Base-by-base conservation (phyloP, 1,284 basidiomycete species). In the Phaffia rhodozyma region DNA sequence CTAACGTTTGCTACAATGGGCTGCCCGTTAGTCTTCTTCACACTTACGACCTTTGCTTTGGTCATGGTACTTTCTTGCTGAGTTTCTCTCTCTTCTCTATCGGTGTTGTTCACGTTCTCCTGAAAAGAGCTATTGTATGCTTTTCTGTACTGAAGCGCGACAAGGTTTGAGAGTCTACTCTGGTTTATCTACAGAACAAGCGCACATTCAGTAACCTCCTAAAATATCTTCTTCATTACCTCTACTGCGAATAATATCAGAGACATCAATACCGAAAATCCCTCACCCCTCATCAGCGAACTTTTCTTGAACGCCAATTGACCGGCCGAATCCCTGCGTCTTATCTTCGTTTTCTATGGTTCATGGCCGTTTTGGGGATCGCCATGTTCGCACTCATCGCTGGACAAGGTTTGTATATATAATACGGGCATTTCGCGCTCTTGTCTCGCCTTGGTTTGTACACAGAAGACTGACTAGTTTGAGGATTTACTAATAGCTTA, bases 301-400 rank as follows among this genome's bases (percentile, higher is more conserved):
- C 63, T 1, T 80, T 79, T 67, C 73, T 81, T 47, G 77, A 78
- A 34, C 73, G 77, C 2, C 74, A 78, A 61, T 71, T 78, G 38
- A 70, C 73, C 0, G 68, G 73, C 16, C 72, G 79, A 21, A 81
- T 82, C 55, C 81, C 81, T 0, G 75, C 78, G 13, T 78, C 77
- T 0, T 82, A 81, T 73, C 72, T 76, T 20, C 75, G 81, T 7
- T 82, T 81, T 69, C 70, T 81, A 18, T 82, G 80, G 81, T 82
- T 82, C 72, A 78, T 81, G 73, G 72, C 74, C 2, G 77, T 76
- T 32, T 72, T 82, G n/a, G 76, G 75, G 1, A 75, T 81, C 4
- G 79, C 79, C 29, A 74, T 79, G n/a, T 74, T 80, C 61, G 77
- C 80, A 0, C 72, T 82, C 11, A 73, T 82, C n/a, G 77, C 77